These are phyloP conservation scores for Phialemoniopsis sp. DNA, from an alignment of 2,329 filamentous ascomycete genomes.

Conservation along the genomic window DNA sequence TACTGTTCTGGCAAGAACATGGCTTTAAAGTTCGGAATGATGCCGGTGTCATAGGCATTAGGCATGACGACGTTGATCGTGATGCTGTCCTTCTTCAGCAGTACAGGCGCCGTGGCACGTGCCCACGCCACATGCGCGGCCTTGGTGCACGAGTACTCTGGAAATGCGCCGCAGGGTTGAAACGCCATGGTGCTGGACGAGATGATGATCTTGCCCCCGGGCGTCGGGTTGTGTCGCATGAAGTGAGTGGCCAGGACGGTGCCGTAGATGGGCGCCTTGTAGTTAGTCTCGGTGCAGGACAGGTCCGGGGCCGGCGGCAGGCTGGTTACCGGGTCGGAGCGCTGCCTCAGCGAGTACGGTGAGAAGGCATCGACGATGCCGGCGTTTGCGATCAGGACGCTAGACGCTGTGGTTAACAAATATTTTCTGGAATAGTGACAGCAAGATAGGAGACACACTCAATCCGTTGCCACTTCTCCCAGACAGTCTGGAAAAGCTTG, in stretches of 20 bases:
- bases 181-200: constrained; percentile 10
- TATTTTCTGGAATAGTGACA: no score
- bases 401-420: no score
- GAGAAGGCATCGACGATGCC: constrained; percentile 9
- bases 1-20: no score
- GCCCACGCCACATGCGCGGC: no score
- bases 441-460: no score
- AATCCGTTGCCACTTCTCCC: constrained; percentile 8
- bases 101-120: no score
- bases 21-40: no score
- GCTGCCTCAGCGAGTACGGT: constrained; percentile 6
- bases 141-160: no score
- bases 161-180: constrained; percentile 7
- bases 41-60: no score
- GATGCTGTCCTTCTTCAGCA: no score
- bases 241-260: constrained; percentile 11
- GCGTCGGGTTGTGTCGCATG: constrained; percentile 8
- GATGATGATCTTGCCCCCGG: constrained; percentile 11
- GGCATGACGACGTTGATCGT: no score
- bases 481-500: constrained; percentile 8
- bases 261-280: constrained; percentile 12
- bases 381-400: constrained; percentile 10
- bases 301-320: constrained; percentile 10
- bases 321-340: constrained; percentile 4
- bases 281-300: constrained; percentile 8